Conservation (phyloP, 208 protist genomes). For the Phytomonas sp. region DNA sequence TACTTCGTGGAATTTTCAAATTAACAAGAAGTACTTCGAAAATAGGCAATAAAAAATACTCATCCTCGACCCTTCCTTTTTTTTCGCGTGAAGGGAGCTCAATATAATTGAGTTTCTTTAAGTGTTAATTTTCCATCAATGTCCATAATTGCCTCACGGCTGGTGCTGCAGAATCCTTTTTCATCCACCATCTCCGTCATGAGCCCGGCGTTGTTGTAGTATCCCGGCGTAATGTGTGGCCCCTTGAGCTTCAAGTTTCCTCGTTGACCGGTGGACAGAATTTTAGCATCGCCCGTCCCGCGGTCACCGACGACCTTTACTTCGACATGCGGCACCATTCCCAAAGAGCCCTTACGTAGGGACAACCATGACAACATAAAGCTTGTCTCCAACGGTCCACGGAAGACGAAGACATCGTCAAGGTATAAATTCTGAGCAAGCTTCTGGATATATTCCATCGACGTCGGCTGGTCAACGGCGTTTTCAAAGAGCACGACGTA, state of each 20-base stretch:
- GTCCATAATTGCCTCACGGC: constrained; percentile 78
- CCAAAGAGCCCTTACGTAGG: constrained; percentile 51
- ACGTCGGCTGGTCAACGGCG: constrained; percentile 33
- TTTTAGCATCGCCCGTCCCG: constrained; percentile 80
- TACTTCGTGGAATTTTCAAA: neutral
- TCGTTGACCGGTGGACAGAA: constrained; percentile 70
- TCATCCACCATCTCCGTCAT: constrained; percentile 87
- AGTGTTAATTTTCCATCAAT: constrained; percentile 47
- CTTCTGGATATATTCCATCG: constrained; percentile 69
- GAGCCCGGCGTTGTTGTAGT: constrained; percentile 89
- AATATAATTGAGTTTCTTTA: constrained; percentile 68
- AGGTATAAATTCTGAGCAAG: constrained; percentile 60
- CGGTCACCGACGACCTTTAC: constrained; percentile 86
- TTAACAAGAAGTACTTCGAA: neutral
- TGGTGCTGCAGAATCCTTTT: constrained; percentile 76
- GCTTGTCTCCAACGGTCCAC: constrained; percentile 71
- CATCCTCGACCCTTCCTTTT: neutral
- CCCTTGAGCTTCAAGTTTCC: constrained; percentile 85
- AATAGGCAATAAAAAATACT: neutral
- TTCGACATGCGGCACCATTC: constrained; percentile 78
- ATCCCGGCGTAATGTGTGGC: constrained; percentile 70
- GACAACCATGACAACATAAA: constrained; percentile 78
- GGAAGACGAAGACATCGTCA: constrained; percentile 87
- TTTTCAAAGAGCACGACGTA: constrained; percentile 84
- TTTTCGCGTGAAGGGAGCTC: constrained; percentile 5